Evolutionary conservation across 768 basidiomycete genomes (phyloP).

Genomic region (Grammothele lineata): DNA sequence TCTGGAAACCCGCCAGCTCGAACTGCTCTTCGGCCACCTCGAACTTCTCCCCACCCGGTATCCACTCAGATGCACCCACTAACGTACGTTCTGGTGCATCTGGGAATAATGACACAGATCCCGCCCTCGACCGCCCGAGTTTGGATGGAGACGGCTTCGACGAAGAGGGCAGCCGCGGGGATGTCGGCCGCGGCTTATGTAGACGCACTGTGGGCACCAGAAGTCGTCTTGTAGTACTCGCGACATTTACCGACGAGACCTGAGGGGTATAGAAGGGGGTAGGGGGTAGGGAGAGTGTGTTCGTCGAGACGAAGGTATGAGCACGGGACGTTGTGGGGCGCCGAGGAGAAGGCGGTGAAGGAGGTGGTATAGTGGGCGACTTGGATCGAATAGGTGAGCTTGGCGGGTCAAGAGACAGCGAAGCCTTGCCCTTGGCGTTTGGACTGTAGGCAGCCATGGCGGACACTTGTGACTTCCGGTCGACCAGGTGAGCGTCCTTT

Average conservation of each 20-base stretch:
- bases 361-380: constrained; percentile 10
- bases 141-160: constrained; percentile 17
- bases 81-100: constrained; percentile 14
- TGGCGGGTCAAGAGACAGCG: neutral
- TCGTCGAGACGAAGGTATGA: constrained; percentile 9
- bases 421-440: constrained; percentile 3
- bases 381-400: constrained; percentile 7
- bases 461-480: no score
- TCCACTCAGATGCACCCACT: constrained; percentile 27
- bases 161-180: constrained; percentile 7
- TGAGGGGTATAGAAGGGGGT: constrained; percentile 18
- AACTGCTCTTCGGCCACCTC: constrained; percentile 45
- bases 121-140: constrained; percentile 18
- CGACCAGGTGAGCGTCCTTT: no score
- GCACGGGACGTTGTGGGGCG: constrained; percentile 7
- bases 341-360: constrained; percentile 4
- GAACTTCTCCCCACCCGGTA: constrained; percentile 43
- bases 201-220: constrained; percentile 26
- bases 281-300: constrained; percentile 7
- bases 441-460: no score
- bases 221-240: constrained; percentile 8
- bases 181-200: neutral
- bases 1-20: constrained; percentile 62
- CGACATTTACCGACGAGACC: constrained; percentile 12
- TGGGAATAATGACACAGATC: constrained; percentile 19